phyloP scores from a whole-genome alignment of 257 asterid species.

The Nemophila menziesii region DNA sequence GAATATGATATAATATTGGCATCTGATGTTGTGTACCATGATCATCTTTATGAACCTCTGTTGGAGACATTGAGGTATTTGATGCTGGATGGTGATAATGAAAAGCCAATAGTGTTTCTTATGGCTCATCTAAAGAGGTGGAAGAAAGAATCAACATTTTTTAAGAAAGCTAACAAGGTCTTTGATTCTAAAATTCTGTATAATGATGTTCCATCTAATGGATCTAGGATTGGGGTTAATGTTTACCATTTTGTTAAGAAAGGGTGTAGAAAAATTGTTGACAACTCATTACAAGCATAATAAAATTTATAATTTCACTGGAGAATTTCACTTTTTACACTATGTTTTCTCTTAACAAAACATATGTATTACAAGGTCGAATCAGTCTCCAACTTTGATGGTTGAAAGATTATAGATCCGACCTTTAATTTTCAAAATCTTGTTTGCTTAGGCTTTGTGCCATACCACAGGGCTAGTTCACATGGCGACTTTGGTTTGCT shows the following conservation, averaged over 20 bases:
- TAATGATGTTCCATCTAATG: slow-evolving; percentile 32
- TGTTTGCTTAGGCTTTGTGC: too few species aligned
- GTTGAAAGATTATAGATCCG: too few species aligned
- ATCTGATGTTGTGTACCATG: slow-evolving; percentile 81
- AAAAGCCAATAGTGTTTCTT: slow-evolving; percentile 32
- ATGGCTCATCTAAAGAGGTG: slow-evolving; percentile 84
- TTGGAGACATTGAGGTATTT: slow-evolving; percentile 37
- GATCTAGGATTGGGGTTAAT: slow-evolving; percentile 45
- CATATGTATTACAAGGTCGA: too few species aligned
- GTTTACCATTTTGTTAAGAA: slow-evolving; percentile 37
- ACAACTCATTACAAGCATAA: neutral
- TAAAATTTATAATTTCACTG: neutral
- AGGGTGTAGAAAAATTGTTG: neutral
- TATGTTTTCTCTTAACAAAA: neutral
- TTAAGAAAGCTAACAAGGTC: slow-evolving; percentile 48
- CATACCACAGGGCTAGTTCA: too few species aligned
- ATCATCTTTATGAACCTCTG: slow-evolving; percentile 53
- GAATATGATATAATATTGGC: slow-evolving; percentile 59
- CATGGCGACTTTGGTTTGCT: too few species aligned
- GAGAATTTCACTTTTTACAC: neutral
- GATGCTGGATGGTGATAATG: slow-evolving; percentile 22
- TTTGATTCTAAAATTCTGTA: slow-evolving; percentile 39
- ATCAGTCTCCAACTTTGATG: too few species aligned
- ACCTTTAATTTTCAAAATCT: too few species aligned
- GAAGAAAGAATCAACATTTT: slow-evolving; percentile 62